Conservation (phyloP, 192 early-diverging fungal species). For the Umbelopsis isabellina region DNA sequence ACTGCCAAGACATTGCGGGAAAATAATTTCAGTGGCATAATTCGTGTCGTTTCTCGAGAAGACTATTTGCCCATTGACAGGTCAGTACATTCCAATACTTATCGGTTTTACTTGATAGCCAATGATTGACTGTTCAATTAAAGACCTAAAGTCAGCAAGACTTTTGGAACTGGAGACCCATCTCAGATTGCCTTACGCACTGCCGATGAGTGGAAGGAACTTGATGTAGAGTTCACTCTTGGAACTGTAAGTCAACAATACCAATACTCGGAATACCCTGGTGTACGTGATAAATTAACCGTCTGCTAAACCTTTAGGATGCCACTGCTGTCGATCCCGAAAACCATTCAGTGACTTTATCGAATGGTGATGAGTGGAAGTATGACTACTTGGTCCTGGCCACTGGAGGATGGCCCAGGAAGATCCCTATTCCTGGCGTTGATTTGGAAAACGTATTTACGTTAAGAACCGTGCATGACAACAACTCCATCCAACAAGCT, state of each 20-base stretch:
- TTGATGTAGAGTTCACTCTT: conserved; percentile 50
- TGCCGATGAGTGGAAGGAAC: conserved; percentile 43
- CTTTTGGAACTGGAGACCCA: conserved; percentile 37
- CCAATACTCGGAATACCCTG: too few relatives aligned
- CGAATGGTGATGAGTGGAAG: conserved; percentile 32
- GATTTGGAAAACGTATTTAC: conserved; percentile 56
- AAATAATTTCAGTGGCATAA: conserved; percentile 47
- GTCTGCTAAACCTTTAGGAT: not conserved
- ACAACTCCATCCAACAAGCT: conserved; percentile 43
- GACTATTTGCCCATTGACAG: conserved; percentile 59
- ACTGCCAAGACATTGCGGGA: conserved; percentile 51
- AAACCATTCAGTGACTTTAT: conserved; percentile 44
- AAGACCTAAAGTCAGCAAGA: conserved; percentile 60
- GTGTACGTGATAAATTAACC: not conserved
- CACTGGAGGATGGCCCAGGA: conserved; percentile 57
- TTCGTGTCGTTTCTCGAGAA: conserved; percentile 52
- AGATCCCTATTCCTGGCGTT: conserved; percentile 48
- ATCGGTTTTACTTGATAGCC: not conserved
- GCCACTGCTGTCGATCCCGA: conserved; percentile 39
- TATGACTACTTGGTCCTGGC: conserved; percentile 55
- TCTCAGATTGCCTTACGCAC: conserved; percentile 47
- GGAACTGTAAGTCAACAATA: conserved; percentile 36
- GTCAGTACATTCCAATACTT: conserved; percentile 4
- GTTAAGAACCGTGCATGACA: conserved; percentile 46
- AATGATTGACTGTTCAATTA: not conserved